These are phyloP conservation scores for Phytophthora nicotianae DNA, from an alignment of 352 stramenopile species.

Conservation along the genomic window DNA sequence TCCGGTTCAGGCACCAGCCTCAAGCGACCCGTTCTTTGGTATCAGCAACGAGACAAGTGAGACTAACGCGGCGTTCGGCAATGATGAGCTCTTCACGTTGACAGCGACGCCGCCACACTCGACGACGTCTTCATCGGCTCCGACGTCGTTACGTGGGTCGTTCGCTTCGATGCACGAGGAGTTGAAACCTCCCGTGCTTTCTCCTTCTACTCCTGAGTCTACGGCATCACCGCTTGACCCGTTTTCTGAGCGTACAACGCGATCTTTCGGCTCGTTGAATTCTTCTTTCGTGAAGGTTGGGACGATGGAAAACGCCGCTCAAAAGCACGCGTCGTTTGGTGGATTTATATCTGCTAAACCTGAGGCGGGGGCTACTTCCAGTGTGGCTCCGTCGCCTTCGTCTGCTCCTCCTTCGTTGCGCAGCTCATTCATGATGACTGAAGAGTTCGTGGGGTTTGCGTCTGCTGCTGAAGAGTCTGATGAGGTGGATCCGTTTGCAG, in stretches of 20 bases:
- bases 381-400: conserved; percentile 15
- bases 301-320: conserved; percentile 15
- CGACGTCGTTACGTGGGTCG: conserved; percentile 38
- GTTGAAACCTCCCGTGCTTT: conserved; percentile 7
- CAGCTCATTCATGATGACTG: conserved; percentile 36
- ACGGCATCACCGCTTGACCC: conserved; percentile 12
- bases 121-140: conserved; percentile 28
- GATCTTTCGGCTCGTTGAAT: conserved; percentile 34
- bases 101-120: conserved; percentile 15
- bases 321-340: conserved; percentile 14
- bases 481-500: conserved; percentile 37
- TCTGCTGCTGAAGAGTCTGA: conserved; percentile 20
- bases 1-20: conserved; percentile 33
- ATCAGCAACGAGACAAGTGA: conserved; percentile 27
- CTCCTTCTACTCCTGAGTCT: conserved; percentile 3
- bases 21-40: conserved; percentile 45
- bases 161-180: conserved; percentile 39
- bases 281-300: conserved; percentile 33
- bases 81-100: conserved; percentile 42
- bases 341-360: conserved; percentile 21
- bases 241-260: conserved; percentile 27
- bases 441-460: conserved; percentile 24
- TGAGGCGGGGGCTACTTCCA: not conserved
- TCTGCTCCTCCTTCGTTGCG: conserved; percentile 38
- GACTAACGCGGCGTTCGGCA: conserved; percentile 24